Evolutionary conservation across 306 rosid species (phyloP).

Genomic region (Biancaea sappan): DNA sequence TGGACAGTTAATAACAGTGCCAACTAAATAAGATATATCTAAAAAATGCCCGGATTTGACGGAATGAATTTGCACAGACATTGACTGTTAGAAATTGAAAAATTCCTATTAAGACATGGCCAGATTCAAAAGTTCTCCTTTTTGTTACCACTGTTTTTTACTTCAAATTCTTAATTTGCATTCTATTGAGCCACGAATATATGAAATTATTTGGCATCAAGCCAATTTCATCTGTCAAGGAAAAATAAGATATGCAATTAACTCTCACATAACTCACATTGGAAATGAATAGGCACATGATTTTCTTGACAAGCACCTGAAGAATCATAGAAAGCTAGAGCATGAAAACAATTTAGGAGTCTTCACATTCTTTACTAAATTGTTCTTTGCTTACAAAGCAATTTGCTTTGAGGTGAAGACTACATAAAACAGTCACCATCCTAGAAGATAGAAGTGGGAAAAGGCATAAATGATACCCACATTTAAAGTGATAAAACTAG

Average conservation of each 20-base stretch:
- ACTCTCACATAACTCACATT: background rate
- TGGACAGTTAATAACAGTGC: background rate
- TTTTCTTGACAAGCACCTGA: no score
- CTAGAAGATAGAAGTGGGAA: conserved; percentile 19
- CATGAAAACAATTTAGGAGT: background rate
- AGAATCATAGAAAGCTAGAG: background rate
- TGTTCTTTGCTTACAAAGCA: conserved; percentile 43
- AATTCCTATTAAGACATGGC: conserved; percentile 2
- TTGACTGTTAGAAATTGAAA: background rate
- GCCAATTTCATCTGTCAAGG: background rate
- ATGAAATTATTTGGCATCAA: background rate
- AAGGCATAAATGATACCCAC: conserved; percentile 42
- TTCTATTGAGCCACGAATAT: no score
- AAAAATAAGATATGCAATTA: no score
- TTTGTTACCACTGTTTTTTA: background rate
- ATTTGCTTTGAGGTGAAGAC: conserved; percentile 43
- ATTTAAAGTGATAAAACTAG: conserved; percentile 36
- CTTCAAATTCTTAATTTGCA: conserved; percentile 13
- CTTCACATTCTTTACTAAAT: conserved; percentile 14
- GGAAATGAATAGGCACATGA: background rate
- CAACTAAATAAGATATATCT: background rate
- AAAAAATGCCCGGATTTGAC: background rate
- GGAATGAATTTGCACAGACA: background rate
- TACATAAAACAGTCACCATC: conserved; percentile 44
- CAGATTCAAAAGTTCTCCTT: conserved; percentile 18